Evolutionary conservation across 495 filamentous ascomycete species (phyloP).

Genomic region (Xylaria venustula): DNA sequence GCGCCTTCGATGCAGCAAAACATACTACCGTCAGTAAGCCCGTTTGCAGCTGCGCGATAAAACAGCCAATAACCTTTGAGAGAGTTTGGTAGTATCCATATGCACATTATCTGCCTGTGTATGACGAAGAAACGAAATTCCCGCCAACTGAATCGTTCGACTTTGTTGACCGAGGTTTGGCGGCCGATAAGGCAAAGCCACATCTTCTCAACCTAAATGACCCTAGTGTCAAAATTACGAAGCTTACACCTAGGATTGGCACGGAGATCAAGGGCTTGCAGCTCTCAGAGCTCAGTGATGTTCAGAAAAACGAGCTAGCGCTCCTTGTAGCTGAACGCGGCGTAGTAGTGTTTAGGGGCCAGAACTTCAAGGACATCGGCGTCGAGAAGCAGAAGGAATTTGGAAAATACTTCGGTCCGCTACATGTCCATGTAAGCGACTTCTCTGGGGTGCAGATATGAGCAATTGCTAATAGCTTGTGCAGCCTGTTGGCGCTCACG

Average conservation of each 20-base stretch:
- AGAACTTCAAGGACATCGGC: slow-evolving; percentile 62
- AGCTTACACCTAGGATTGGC: slow-evolving; percentile 68
- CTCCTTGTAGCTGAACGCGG: slow-evolving; percentile 68
- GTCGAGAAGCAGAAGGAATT: slow-evolving; percentile 62
- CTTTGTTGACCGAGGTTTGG: slow-evolving; percentile 58
- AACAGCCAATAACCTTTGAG: slow-evolving; percentile 5
- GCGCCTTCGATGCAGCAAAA: slow-evolving; percentile 25
- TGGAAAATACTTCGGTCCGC: slow-evolving; percentile 62
- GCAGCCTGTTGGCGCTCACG: slow-evolving; percentile 44
- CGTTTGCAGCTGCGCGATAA: not conserved
- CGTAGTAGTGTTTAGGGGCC: slow-evolving; percentile 71
- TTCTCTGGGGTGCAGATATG: not conserved
- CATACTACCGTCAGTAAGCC: slow-evolving; percentile 22
- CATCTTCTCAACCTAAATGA: slow-evolving; percentile 50
- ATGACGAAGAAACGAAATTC: slow-evolving; percentile 60
- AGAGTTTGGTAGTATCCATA: slow-evolving; percentile 48
- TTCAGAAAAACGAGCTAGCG: slow-evolving; percentile 73
- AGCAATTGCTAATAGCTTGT: not conserved
- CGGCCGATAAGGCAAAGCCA: slow-evolving; percentile 55
- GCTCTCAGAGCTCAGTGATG: slow-evolving; percentile 63
- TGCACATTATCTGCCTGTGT: slow-evolving; percentile 61
- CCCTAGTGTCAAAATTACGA: slow-evolving; percentile 45
- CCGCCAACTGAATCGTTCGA: slow-evolving; percentile 58
- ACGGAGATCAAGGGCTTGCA: slow-evolving; percentile 71
- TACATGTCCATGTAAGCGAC: slow-evolving; percentile 58